These are phyloP conservation scores for Cupressus sempervirens DNA, from an alignment of 75 land plant genomes.

Conservation along the genomic window DNA sequence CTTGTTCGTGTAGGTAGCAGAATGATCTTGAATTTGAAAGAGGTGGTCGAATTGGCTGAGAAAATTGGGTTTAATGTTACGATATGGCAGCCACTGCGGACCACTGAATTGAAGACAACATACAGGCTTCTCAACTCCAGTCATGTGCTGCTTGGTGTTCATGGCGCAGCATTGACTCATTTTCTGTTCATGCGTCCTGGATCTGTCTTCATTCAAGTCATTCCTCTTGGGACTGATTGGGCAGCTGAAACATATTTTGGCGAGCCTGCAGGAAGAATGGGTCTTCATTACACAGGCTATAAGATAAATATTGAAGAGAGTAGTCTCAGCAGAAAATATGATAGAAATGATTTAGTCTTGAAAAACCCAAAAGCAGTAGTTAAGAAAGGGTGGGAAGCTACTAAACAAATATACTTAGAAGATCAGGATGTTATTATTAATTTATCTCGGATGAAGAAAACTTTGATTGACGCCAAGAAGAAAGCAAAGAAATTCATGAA, in stretches of 20 bases:
- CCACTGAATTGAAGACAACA: conserved; percentile 56
- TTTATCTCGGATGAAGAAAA: conserved; percentile 35
- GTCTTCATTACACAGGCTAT: conserved; percentile 72
- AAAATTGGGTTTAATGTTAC: conserved; percentile 59
- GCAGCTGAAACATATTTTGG: conserved; percentile 84
- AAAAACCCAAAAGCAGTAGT: conserved; percentile 45
- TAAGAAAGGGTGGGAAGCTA: conserved; percentile 62
- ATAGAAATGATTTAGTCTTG: conserved; percentile 53
- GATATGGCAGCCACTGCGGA: conserved; percentile 47
- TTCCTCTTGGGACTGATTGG: conserved; percentile 86
- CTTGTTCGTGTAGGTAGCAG: conserved; percentile 61
- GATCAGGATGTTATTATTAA: conserved; percentile 58
- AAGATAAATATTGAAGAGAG: conserved; percentile 61
- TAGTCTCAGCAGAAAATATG: conserved; percentile 54
- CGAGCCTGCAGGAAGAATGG: conserved; percentile 74
- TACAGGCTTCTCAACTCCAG: conserved; percentile 49
- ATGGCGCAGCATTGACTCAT: conserved; percentile 98
- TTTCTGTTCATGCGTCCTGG: conserved; percentile 83
- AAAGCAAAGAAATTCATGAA: conserved; percentile 4
- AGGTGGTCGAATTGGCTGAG: conserved; percentile 48
- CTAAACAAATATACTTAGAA: conserved; percentile 75
- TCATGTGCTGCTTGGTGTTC: conserved; percentile 75
- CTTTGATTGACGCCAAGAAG: background rate
- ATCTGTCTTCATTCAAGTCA: conserved; percentile 70
- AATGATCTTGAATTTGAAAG: conserved; percentile 53